A percentile compares a stretch with the other conserved stretches of the same genome.
phyloP scores from a whole-genome alignment of 108 stramenopile genomes.

The Stephanodiscus minutulus region DNA sequence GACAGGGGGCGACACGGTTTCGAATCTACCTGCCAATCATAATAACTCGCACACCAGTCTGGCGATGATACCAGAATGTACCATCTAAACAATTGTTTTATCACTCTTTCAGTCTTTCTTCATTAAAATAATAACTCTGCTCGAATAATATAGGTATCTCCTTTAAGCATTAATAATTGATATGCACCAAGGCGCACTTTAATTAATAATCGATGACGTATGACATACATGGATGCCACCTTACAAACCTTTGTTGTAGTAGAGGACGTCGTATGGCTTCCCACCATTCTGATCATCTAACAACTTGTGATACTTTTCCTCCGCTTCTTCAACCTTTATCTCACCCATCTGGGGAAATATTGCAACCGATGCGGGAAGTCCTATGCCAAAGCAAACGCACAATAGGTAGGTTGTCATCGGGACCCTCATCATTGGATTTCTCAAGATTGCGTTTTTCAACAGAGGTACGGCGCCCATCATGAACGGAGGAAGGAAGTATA shows the following conservation, averaged over 20 bases:
- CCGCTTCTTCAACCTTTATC: slow-evolving; percentile 67
- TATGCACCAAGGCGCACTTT: background rate
- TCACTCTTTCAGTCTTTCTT: no score
- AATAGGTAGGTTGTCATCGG: slow-evolving; percentile 83
- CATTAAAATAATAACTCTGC: no score
- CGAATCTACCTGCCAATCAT: no score
- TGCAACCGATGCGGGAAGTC: slow-evolving; percentile 82
- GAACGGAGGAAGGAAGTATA: slow-evolving; percentile 82
- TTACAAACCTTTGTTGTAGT: slow-evolving; percentile 81
- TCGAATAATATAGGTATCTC: no score
- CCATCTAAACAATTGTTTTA: no score
- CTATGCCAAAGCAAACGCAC: slow-evolving; percentile 78
- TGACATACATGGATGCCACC: background rate
- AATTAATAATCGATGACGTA: background rate
- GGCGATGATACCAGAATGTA: no score
- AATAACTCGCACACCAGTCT: no score
- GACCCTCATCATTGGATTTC: slow-evolving; percentile 61
- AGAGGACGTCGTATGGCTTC: slow-evolving; percentile 58
- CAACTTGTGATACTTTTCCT: slow-evolving; percentile 54
- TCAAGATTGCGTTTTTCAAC: slow-evolving; percentile 34
- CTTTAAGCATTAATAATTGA: background rate
- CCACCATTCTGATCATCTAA: slow-evolving; percentile 33
- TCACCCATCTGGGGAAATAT: slow-evolving; percentile 85
- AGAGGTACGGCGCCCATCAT: slow-evolving; percentile 54
- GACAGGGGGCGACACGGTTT: background rate